These are phyloP conservation scores for Zasmidium citrigriseum DNA, from an alignment of 2,329 filamentous ascomycete species.

Conservation along the genomic window DNA sequence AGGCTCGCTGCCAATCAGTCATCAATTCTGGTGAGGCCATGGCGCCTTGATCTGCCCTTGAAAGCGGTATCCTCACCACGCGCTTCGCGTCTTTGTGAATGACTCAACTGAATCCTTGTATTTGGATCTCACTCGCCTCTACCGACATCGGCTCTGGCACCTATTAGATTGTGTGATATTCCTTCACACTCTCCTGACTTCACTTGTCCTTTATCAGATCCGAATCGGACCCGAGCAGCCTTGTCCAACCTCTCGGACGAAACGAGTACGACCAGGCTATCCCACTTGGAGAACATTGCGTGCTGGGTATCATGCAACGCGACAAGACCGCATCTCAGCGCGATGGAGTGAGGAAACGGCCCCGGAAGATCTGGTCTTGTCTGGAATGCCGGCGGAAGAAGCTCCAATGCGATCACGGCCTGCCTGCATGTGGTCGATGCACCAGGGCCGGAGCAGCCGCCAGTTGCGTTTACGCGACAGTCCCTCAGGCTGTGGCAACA, in stretches of 20 bases:
- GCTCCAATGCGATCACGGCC: conserved; percentile 1
- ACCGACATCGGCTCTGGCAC: neutral
- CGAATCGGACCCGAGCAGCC: neutral
- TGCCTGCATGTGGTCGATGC: conserved; percentile 1
- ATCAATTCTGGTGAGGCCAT: too few relatives aligned
- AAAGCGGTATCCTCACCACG: neutral
- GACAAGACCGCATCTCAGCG: neutral
- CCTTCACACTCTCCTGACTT: neutral
- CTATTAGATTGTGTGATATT: neutral
- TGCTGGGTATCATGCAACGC: too few relatives aligned
- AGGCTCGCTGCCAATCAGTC: neutral
- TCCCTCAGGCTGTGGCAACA: neutral
- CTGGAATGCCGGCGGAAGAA: conserved; percentile 1
- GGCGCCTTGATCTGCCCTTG: neutral
- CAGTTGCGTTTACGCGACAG: neutral
- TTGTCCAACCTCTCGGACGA: neutral
- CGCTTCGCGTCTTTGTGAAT: neutral
- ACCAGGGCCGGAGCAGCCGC: neutral
- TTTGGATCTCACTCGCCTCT: neutral
- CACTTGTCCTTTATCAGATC: neutral
- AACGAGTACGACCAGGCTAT: neutral
- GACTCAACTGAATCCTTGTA: neutral
- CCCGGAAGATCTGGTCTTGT: conserved; percentile 1
- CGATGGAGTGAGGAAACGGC: conserved; percentile 54
- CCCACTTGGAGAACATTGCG: too few relatives aligned